phyloP scores from a whole-genome alignment of 192 early-diverging fungal species.

The Entomortierella chlamydospora region DNA sequence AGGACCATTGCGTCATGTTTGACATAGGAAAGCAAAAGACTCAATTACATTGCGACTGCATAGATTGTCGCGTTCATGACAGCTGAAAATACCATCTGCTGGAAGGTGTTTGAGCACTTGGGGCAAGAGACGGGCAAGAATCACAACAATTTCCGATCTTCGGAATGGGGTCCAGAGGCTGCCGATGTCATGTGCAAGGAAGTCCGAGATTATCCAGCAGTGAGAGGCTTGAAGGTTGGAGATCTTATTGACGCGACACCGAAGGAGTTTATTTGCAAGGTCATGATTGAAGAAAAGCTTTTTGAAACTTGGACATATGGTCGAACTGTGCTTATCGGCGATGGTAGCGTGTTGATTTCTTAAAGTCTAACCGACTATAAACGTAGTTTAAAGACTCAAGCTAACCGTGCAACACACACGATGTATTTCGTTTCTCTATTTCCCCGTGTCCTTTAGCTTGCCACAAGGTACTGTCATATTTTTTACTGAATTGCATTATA shows the following conservation, averaged over 20 bases:
- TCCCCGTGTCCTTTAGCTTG: no score
- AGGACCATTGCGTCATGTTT: no score
- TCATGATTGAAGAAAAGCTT: conserved; percentile 16
- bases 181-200: conserved; percentile 11
- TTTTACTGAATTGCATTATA: no score
- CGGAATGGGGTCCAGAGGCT: conserved; percentile 14
- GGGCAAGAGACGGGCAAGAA: background rate
- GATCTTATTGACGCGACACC: conserved; percentile 19
- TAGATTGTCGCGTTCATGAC: conserved; percentile 9
- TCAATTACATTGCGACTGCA: no score
- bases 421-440: no score
- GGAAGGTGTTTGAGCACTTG: conserved; percentile 8
- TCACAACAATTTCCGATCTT: background rate
- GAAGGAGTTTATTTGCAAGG: conserved; percentile 11
- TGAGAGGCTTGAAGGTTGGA: conserved; percentile 4
- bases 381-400: no score
- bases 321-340: background rate
- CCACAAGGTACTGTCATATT: background rate
- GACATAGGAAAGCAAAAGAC: no score
- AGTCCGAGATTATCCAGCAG: conserved; percentile 1
- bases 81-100: conserved; percentile 6
- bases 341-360: background rate
- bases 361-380: no score
- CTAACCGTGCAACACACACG: no score
- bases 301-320: background rate